Conservation (phyloP, 2,329 filamentous ascomycete species). For the Talaromyces rugulosus region DNA sequence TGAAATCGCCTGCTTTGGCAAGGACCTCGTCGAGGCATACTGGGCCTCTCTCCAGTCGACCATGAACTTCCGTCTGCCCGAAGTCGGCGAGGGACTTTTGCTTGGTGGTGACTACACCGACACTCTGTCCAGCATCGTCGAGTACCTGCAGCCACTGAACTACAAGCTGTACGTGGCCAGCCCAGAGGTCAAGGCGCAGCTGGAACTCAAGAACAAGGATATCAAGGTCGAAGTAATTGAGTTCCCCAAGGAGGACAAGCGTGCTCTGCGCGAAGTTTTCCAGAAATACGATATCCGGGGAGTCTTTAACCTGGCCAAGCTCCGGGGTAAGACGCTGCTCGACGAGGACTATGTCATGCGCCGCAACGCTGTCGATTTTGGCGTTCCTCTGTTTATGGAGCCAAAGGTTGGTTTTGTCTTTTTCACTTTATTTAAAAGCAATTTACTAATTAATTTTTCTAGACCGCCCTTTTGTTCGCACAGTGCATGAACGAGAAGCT, state of each 20-base stretch:
- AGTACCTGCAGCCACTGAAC: constrained; percentile 81
- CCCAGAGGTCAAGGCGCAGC: constrained; percentile 72
- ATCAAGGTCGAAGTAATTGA: constrained; percentile 84
- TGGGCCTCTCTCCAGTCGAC: constrained; percentile 94
- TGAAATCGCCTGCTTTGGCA: constrained; percentile 98
- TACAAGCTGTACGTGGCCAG: constrained; percentile 93
- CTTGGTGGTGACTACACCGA: constrained; percentile 80
- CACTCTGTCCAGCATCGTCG: constrained; percentile 71
- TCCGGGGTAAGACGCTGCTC: constrained; percentile 73
- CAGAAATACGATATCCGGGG: constrained; percentile 94
- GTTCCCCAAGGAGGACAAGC: constrained; percentile 95
- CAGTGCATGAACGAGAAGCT: constrained; percentile 97
- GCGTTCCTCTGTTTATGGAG: constrained; percentile 97
- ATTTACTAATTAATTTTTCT: constrained; percentile 27
- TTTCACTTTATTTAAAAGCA: neutral
- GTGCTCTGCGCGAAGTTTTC: constrained; percentile 89
- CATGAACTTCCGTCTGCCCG: constrained; percentile 98
- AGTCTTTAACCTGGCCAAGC: constrained; percentile 88
- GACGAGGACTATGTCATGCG: constrained; percentile 99
- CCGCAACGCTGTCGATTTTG: constrained; percentile 96
- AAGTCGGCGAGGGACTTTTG: constrained; percentile 90
- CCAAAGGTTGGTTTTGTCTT: constrained; percentile 66
- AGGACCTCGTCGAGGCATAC: constrained; percentile 92
- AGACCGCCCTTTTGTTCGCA: constrained; percentile 95
- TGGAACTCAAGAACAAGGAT: constrained; percentile 67